Conservation (phyloP, 1,284 basidiomycete species). For the Boletellus deceptivus region DNA sequence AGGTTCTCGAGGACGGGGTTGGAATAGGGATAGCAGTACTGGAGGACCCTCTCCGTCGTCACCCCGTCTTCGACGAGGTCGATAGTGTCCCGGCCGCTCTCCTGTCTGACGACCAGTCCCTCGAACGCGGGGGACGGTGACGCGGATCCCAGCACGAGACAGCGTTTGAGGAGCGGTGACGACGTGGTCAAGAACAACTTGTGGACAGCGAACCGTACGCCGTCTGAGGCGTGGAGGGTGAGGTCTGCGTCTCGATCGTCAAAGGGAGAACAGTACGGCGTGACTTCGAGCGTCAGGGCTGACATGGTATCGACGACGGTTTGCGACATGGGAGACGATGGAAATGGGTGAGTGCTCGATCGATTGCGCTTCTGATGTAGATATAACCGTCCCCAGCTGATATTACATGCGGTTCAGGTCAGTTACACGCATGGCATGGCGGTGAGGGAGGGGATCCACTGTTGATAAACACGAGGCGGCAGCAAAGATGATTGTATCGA, state of each 20-base stretch:
- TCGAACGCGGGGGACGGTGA: conserved; percentile 30
- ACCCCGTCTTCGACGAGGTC: conserved; percentile 28
- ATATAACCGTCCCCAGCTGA: conserved; percentile 24
- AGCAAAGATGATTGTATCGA: conserved; percentile 4
- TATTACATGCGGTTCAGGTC: conserved; percentile 30
- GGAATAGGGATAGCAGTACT: conserved; percentile 32
- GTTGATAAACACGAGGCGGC: conserved; percentile 27
- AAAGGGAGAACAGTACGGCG: conserved; percentile 27
- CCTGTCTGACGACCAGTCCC: conserved; percentile 24
- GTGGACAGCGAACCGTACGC: conserved; percentile 32
- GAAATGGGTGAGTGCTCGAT: conserved; percentile 15
- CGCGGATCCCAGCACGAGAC: conserved; percentile 24
- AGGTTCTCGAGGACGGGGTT: conserved; percentile 31
- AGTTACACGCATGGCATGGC: conserved; percentile 27
- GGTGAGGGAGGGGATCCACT: conserved; percentile 12
- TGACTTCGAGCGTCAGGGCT: conserved; percentile 28
- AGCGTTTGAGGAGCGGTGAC: conserved; percentile 31
- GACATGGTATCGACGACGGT: conserved; percentile 18
- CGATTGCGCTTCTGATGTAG: conserved; percentile 21
- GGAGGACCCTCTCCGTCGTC: conserved; percentile 34
- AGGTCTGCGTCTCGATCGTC: conserved; percentile 34
- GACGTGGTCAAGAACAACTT: conserved; percentile 31
- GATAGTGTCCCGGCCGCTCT: conserved; percentile 25
- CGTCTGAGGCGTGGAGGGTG: conserved; percentile 32
- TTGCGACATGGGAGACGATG: conserved; percentile 27